Evolutionary conservation across 1,139 yeast genomes (phyloP), one percentile per base, ranked within the genome.

Genomic region (Saccharomycopsis crataegensis): DNA sequence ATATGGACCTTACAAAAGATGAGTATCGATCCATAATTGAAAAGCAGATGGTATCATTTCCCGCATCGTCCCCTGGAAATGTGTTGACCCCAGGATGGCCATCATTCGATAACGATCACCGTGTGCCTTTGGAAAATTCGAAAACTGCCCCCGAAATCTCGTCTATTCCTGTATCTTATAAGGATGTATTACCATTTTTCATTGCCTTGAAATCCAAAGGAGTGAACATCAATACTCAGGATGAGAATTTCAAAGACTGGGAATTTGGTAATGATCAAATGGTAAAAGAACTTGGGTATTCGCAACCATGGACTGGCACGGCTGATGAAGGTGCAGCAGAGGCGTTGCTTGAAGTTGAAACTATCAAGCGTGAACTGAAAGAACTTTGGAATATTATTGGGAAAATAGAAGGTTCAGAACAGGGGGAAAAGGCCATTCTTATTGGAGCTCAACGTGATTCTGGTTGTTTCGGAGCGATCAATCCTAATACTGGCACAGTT

Each of bases 361-460:
- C 54, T 9, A 37, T 22, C 11, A 47, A 75, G 50, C 74, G 82
- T 58, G 75, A 78, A n/a, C 71, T 78, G 3, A 96, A 90, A 59
- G 80, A 79, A 31, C 72, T 86, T 3, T 84, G 94, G 88, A 86
- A 90, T 62, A 81, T 91, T 1, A 67, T 88, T 38, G 96, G 94
- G 1, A 78, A 84, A 50, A 79, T 93, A 28, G 77, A 77, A 40
- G 98, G 98, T 1, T 70, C 82, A 48, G 98, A 93, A 64, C 96
- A 89, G 67, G 71, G 75, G 17, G 88, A 81, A 37, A 78, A 82
- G 60, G 89, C 89, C 0, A 70, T 93, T 7, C 74, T 91, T 7
- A 78, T 93, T 56, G 97, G 96, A 1, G 90, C 97, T 0, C 79
- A 86, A 6, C 75, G 97, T 59, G 97, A 91, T 63, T 74, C 96